Evolutionary conservation across 192 early-diverging fungal species (phyloP), one percentile per base, ranked within the genome.

Genomic region (Mortierella antarctica): DNA sequence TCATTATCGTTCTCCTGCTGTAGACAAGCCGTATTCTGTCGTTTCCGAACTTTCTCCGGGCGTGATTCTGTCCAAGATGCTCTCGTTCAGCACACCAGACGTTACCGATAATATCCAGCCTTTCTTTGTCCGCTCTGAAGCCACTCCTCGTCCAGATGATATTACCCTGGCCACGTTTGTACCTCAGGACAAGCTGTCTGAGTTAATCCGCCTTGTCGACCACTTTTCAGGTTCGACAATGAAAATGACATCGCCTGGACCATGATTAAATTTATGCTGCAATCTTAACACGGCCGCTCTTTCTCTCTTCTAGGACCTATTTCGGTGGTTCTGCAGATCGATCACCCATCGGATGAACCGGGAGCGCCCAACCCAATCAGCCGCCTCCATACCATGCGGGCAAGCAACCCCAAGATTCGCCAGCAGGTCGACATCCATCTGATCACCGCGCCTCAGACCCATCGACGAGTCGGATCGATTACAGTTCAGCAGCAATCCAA

Each of bases 401-500:
- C 71, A 56, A 65, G 75, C 52, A 83, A 82, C 31, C 72, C 79
- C 6, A 73, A 76, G 52, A 50, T 88, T 18, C 72, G 69, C 44
- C 47, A 75, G 7, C 57, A 86, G 48, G 85, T 86, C 18, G 86
- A 88, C 48, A 54, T 90, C 6, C 89, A 90, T 68, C 52, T 90
- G 7, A 67, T 85, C n/a, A 65, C 71, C 23, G 74, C 75, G 14
- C 67, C 80, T 7, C 60, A 70, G 21, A 67, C 71, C 45, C 61
- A 78, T 23, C 74, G 75, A 44, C 81, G 72, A 13, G 63, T 64
- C 14, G 63, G 40, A 6, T 65, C 71, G 12, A 49, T 60, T 13
- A 56, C 76, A 10, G 59, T 85, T 17, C 65, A 72, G 18, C 76
- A 80, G 48, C 75, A 82, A 21, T 65, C 83, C 52, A 90, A 88